Base-by-base conservation (phyloP, 1,284 basidiomycete genomes). In the Earliella scabrosa region DNA sequence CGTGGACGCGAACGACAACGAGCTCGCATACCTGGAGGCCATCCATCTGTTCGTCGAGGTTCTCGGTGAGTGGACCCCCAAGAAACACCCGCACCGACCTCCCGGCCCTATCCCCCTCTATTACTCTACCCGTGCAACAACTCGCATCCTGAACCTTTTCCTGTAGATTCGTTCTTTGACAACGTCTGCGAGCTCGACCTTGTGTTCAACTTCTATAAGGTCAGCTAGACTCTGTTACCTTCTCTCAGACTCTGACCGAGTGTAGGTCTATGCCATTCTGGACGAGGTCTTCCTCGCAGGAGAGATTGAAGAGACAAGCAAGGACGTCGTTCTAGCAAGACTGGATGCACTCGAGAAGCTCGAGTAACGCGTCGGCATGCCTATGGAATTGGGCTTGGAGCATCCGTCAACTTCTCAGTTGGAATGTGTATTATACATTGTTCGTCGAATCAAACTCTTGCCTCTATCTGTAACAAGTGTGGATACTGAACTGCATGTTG, bases 191-290 rank as follows among this genome's bases (percentile, higher is more conserved):
- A 98, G 73, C 82, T 98, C 18, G 89, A 99, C 69, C 83, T 99
- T 2, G 97, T 99, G 2, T 99, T 98, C 80, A 98, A 98, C 69
- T 99, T 99, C 73, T 98, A 98, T 78, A 98, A 98, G 81, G 95
- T 90, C n/a, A n/a, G n/a, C n/a, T n/a, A n/a, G n/a, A n/a, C n/a
- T n/a, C 27, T 27, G 73, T 43, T 24, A 2, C 32, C 45, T n/a
- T 35, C 50, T 3, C 1, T 24, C 27, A 21, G 21, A 27, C 14
- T 38, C 31, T 31, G n/a, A 32, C 7, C 16, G 7, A 7, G 4
- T 20, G 2, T 27, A 95, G 91, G 95, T 97, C 8, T 98, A 98
- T 66, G 94, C 97, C 1, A 98, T 99, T 53, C 80, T 99, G 54
- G 97, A 99, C 71, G 97, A 99, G 70, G 93, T 98, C 44, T 98